Evolutionary conservation across 2,329 filamentous ascomycete genomes (phyloP).

Genomic region (Clonostachys solani): DNA sequence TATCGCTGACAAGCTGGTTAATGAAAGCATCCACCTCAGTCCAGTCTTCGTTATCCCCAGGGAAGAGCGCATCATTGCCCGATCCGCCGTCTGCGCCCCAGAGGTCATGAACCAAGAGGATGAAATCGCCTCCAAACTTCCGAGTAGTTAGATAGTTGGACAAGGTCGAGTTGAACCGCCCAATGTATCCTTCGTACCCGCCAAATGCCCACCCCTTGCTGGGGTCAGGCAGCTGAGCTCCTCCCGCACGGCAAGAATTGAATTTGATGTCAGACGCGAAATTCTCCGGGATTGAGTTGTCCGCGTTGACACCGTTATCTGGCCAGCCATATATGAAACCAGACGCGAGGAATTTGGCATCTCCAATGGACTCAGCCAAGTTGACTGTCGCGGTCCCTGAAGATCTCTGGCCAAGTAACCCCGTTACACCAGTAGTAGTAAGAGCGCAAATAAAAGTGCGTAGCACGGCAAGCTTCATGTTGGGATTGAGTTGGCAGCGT

Average conservation of each 20-base stretch:
- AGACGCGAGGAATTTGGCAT: constrained; percentile 2
- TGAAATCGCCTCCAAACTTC: constrained; percentile 35
- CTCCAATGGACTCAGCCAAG: not conserved
- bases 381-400: not conserved
- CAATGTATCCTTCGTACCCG: constrained; percentile 3
- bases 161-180: constrained; percentile 34
- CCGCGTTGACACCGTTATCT: constrained; percentile 4
- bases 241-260: constrained; percentile 5
- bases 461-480: too few species aligned
- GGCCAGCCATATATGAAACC: constrained; percentile 7
- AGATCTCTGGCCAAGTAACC: too few species aligned
- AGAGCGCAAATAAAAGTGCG: too few species aligned
- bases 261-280: constrained; percentile 4
- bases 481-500: too few species aligned
- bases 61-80: constrained; percentile 23
- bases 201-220: not conserved
- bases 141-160: constrained; percentile 38
- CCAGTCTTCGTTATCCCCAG: constrained; percentile 47
- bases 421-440: too few species aligned
- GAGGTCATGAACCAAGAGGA: constrained; percentile 37
- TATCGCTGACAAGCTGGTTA: constrained; percentile 25
- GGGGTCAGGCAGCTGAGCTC: constrained; percentile 4
- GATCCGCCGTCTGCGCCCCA: constrained; percentile 43
- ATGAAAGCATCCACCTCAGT: constrained; percentile 35
- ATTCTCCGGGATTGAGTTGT: constrained; percentile 4